These are phyloP conservation scores for Cryptomeria japonica DNA, from an alignment of 75 land plant species.

Conservation along the genomic window DNA sequence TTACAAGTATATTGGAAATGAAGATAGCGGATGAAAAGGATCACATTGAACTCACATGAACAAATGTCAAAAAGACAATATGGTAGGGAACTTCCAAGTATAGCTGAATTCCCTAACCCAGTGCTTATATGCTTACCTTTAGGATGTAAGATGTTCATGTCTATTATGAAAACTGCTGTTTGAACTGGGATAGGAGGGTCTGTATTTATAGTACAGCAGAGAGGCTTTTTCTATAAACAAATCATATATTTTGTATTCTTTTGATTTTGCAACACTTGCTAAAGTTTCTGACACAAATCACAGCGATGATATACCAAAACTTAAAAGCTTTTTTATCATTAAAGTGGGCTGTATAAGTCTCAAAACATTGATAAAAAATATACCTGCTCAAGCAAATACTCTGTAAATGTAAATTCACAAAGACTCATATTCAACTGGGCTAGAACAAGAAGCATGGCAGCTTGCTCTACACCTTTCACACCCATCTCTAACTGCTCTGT, in stretches of 20 bases:
- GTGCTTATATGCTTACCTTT: not conserved
- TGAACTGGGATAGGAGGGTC: not conserved
- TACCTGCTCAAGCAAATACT: slow-evolving; percentile 58
- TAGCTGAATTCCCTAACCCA: not conserved
- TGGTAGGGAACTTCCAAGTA: not conserved
- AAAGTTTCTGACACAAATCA: not conserved
- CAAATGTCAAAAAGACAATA: not conserved
- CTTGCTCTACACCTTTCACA: slow-evolving; percentile 63
- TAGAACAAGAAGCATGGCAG: slow-evolving; percentile 79
- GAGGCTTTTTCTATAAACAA: slow-evolving; percentile 1
- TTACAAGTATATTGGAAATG: too few species aligned
- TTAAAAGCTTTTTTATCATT: not conserved
- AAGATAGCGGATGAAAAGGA: too few species aligned
- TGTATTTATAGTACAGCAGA: not conserved
- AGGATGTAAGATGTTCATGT: not conserved
- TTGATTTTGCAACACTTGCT: not conserved
- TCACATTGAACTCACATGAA: not conserved
- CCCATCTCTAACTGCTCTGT: slow-evolving; percentile 67
- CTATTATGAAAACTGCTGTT: not conserved
- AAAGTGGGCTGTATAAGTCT: not conserved
- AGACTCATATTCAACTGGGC: slow-evolving; percentile 61
- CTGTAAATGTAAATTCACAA: slow-evolving; percentile 47
- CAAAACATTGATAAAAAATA: not conserved
- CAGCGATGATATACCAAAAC: too few species aligned
- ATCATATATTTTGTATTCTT: not conserved